Percentiles rank a stretch among this genome's conserved stretches.
Evolutionary conservation across 495 filamentous ascomycete species (phyloP).

Genomic region (Penicillium malachiteum): DNA sequence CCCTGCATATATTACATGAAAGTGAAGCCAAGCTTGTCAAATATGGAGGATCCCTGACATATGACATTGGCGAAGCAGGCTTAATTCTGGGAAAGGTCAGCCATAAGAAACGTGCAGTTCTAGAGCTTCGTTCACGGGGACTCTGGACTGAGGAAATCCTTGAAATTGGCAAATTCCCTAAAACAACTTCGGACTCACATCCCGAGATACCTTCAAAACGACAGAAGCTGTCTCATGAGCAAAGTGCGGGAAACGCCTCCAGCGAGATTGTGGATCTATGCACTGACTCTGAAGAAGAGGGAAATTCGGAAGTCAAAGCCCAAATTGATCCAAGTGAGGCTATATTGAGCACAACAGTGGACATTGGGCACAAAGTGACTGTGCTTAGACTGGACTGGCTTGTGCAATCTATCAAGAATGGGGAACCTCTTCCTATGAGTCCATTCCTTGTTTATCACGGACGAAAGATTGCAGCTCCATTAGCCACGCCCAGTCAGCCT

Average conservation of each 20-base stretch:
- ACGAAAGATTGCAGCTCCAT: constrained; percentile 15
- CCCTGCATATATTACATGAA: constrained; percentile 56
- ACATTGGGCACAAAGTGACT: constrained; percentile 44
- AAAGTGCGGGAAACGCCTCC: not conserved
- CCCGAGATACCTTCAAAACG: constrained; percentile 27
- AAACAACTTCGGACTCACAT: not conserved
- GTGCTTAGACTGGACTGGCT: constrained; percentile 81
- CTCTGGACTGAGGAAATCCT: constrained; percentile 57
- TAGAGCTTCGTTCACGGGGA: constrained; percentile 71
- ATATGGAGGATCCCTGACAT: constrained; percentile 59
- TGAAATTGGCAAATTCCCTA: not conserved
- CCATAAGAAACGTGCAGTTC: constrained; percentile 65
- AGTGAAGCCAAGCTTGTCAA: constrained; percentile 62
- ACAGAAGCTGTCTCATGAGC: constrained; percentile 7
- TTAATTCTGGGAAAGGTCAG: constrained; percentile 71
- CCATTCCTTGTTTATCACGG: constrained; percentile 68
- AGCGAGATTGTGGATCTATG: constrained; percentile 28
- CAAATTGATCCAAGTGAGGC: constrained; percentile 4
- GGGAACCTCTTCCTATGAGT: constrained; percentile 54
- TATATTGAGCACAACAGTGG: not conserved
- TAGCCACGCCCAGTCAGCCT: not conserved
- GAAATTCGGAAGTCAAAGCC: constrained; percentile 12
- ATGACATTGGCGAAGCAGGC: constrained; percentile 68
- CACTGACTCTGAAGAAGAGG: constrained; percentile 35
- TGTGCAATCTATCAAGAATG: constrained; percentile 54